Base-by-base conservation (phyloP, 1,284 basidiomycete species). In the Papiliotrema terrestris region DNA sequence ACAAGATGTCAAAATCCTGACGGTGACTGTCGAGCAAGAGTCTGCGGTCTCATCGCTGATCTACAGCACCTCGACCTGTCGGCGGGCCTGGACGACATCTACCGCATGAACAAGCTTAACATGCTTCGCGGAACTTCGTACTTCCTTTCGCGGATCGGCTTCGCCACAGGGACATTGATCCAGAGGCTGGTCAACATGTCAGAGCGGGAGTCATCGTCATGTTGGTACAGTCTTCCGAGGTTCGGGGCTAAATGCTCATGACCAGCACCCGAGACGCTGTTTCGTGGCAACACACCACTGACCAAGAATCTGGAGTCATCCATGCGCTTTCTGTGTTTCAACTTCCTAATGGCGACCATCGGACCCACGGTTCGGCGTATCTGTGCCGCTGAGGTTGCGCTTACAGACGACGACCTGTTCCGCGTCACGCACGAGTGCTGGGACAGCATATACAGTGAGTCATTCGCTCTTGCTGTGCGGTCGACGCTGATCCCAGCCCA, bases 251-350 rank as follows among this genome's bases (percentile, higher is more conserved):
- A 20, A 35, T 54, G 35, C 47, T 11, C 49, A 23, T 32, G 15
- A 17, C 22, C 39, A 62, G 69, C 55, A 6, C 62, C 61, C 13
- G 57, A 54, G 6, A 71, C 66, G 4, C 55, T 71, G 26, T 69
- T 71, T 53, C 50, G 69, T 22, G 59, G 56, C 17, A 67, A 64
- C 26, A 66, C 69, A 8, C 67, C 67, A 1, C 46, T 69, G 19
- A 62, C 67, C 9, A 60, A 65, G 41, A 54, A 59, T 4, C 58
- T 71, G 17, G 67, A 71, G 46, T 51, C 67, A 26, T 36, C 63
- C 6, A 65, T 71, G 62, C 51, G 66, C 8, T 51, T 71, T 45
- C 56, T 63, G 32, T 66, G 67, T 38, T 38, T 29, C 11, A 61
- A 64, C 23, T 68, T 68, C 37, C 51, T 71, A 9, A 42, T 57